Evolutionary conservation across 2,329 filamentous ascomycete genomes (phyloP), one percentile per base, ranked within the genome.

Genomic region (Trichoderma harzianum): DNA sequence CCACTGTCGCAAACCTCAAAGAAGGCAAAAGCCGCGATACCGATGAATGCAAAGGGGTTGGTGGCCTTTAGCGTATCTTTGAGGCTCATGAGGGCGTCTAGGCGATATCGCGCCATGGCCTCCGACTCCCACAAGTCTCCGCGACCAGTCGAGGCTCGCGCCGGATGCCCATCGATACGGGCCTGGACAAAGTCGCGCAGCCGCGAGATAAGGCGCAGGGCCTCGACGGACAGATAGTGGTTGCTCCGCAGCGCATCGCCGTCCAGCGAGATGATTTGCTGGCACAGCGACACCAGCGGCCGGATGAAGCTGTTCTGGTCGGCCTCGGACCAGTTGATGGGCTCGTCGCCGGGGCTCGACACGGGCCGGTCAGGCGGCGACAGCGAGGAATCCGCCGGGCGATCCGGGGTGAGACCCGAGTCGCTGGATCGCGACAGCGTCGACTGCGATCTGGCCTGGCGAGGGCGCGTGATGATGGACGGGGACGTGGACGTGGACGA

Each of bases 21-120:
- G 39, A 84, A 80, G 0, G 83, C 82, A 72, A 84, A 84, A 0
- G 81, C 82, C 0, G 82, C 82, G 21, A 84, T 84, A 1, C 82
- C 83, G 5, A 84, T 78, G 10, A 84, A 78, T 0, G 83, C 83
- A 63, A 84, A 78, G 0, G 83, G 83, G 39, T 84, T 80, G 2
- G 81, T 82, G 0, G 78, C 81, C 36, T 79, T 79, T 3, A 84
- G 76, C 7, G 81, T 80, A 53, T 80, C 77, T 71, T 80, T 83
- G 12, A 84, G 77, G 18, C 80, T 79, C 51, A 78, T 77, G 5
- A 84, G 74, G 0, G 81, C 81, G 0, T 79, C 77, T 0, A 84
- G 77, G 1, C 77, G 77, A 58, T 76, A 75, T 28, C 70, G 74
- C 36, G 74, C 75, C 51, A 73, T 66, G 18, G 74, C 71, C 36